Percentiles rank a stretch among this genome's conserved stretches.
These are phyloP conservation scores for Amniculicola lignicola DNA, from an alignment of 495 filamentous ascomycete genomes.

Conservation along the genomic window DNA sequence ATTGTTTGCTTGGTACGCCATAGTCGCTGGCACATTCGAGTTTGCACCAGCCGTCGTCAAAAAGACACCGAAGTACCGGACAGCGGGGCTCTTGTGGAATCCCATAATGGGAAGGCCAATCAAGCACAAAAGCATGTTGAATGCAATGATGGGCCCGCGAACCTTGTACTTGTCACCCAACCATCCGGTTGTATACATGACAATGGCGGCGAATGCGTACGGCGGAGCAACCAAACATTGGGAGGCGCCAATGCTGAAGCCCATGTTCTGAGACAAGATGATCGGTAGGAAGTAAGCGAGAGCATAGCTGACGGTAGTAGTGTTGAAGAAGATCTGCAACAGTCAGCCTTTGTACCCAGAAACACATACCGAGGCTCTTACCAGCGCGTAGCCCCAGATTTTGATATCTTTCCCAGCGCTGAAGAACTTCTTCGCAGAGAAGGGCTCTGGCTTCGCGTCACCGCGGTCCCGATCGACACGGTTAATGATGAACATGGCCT, in stretches of 20 bases:
- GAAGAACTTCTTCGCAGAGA: constrained; percentile 40
- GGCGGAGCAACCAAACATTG: constrained; percentile 49
- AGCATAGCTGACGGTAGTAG: constrained; percentile 49
- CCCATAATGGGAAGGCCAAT: constrained; percentile 54
- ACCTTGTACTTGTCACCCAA: constrained; percentile 56
- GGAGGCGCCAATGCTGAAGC: constrained; percentile 44
- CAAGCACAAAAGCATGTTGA: constrained; percentile 51
- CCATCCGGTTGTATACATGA: constrained; percentile 49
- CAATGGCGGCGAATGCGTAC: constrained; percentile 41
- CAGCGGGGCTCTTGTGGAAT: constrained; percentile 49
- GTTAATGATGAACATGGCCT: constrained; percentile 42
- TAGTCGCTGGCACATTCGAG: constrained; percentile 56
- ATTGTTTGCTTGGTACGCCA: constrained; percentile 40
- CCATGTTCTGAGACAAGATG: constrained; percentile 50
- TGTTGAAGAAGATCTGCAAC: constrained; percentile 44
- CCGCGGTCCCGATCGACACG: constrained; percentile 44
- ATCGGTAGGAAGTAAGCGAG: constrained; percentile 53
- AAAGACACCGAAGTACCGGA: constrained; percentile 66
- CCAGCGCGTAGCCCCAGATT: constrained; percentile 45
- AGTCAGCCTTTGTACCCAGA: background rate
- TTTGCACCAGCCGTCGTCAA: constrained; percentile 59
- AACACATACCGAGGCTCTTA: constrained; percentile 3
- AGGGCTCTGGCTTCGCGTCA: constrained; percentile 38
- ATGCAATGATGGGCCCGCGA: constrained; percentile 56
- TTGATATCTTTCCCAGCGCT: constrained; percentile 39